Evolutionary conservation across 495 filamentous ascomycete species (phyloP).

Genomic region (Podospora didyma): DNA sequence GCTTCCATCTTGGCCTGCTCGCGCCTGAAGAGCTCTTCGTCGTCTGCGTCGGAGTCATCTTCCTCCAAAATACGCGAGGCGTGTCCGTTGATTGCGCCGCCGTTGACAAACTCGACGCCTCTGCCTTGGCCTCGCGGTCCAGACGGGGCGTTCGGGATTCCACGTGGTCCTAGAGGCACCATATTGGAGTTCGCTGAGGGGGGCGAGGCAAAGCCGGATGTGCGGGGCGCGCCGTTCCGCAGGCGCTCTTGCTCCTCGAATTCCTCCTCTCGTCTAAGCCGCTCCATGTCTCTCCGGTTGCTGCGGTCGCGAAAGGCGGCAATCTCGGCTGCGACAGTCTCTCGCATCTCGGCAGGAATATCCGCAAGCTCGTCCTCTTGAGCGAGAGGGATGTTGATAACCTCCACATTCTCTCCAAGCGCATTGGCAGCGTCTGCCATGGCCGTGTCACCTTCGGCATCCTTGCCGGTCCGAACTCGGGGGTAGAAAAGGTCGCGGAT

Average conservation of each 20-base stretch:
- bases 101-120: constrained; percentile 79
- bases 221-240: constrained; percentile 58
- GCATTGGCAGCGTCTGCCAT: constrained; percentile 61
- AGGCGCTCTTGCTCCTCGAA: constrained; percentile 82
- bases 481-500: constrained; percentile 73
- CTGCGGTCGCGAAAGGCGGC: constrained; percentile 89
- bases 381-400: constrained; percentile 86
- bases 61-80: constrained; percentile 58
- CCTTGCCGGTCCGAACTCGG: constrained; percentile 44
- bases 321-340: constrained; percentile 92
- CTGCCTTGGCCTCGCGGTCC: constrained; percentile 65
- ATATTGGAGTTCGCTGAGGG: constrained; percentile 52
- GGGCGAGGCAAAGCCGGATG: constrained; percentile 68
- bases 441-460: constrained; percentile 57
- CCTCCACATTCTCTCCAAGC: constrained; percentile 63
- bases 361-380: constrained; percentile 93
- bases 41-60: constrained; percentile 84
- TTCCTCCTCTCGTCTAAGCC: constrained; percentile 82
- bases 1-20: constrained; percentile 64
- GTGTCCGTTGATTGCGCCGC: constrained; percentile 57
- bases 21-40: constrained; percentile 77
- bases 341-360: constrained; percentile 95
- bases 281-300: constrained; percentile 81
- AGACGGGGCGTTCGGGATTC: constrained; percentile 72
- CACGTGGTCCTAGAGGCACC: constrained; percentile 80